These are phyloP conservation scores for Cyclanthera cordifolia DNA, from an alignment of 306 rosid species.

Conservation along the genomic window DNA sequence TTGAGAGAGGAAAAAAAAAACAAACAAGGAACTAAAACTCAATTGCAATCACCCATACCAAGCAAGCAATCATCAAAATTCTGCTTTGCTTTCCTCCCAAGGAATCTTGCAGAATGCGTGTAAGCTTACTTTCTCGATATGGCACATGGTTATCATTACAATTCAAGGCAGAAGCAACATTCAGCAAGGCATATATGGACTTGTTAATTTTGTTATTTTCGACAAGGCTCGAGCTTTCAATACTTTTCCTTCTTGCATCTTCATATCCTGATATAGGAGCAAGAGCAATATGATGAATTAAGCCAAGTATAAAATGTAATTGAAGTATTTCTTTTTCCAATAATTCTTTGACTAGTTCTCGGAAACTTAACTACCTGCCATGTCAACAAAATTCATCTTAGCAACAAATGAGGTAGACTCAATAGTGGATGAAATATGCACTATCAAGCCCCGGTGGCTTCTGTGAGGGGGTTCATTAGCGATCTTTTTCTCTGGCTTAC, in stretches of 20 bases:
- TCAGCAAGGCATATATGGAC: slow-evolving; percentile 59
- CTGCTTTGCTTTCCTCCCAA: slow-evolving; percentile 38
- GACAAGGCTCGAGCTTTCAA: slow-evolving; percentile 25
- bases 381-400: slow-evolving; percentile 75
- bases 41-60: slow-evolving; percentile 35
- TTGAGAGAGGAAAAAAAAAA: not conserved
- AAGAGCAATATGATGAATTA: not conserved
- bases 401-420: slow-evolving; percentile 17
- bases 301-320: not conserved
- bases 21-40: not conserved
- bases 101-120: slow-evolving; percentile 79
- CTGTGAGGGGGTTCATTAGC: slow-evolving; percentile 36
- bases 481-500: slow-evolving; percentile 35
- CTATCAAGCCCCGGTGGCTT: slow-evolving; percentile 60
- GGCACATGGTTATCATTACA: slow-evolving; percentile 51
- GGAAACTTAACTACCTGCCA: slow-evolving; percentile 50
- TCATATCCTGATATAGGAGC: slow-evolving; percentile 50
- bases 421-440: slow-evolving; percentile 34
- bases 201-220: slow-evolving; percentile 54
- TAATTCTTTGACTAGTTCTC: not conserved
- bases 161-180: slow-evolving; percentile 54
- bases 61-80: slow-evolving; percentile 58
- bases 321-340: not conserved
- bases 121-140: slow-evolving; percentile 78
- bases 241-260: slow-evolving; percentile 55